A percentile compares a stretch with the other conserved stretches of the same genome.
These are phyloP conservation scores for Cymbopogon flexuosus DNA, from an alignment of 202 grass and related monocot species.

Conservation along the genomic window DNA sequence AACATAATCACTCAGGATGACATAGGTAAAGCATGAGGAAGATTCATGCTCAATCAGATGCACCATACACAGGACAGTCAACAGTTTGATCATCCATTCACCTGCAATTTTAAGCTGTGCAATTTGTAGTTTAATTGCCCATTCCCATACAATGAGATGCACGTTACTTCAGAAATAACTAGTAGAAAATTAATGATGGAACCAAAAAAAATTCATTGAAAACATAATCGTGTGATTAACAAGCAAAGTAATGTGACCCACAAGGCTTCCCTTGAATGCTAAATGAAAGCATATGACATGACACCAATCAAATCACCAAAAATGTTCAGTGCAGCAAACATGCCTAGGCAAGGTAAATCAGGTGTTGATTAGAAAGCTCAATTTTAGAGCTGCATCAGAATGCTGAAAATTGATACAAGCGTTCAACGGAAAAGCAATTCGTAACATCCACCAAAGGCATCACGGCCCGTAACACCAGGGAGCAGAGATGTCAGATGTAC, in stretches of 20 bases:
- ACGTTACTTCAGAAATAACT: background rate
- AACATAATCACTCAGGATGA: background rate
- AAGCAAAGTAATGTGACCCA: background rate
- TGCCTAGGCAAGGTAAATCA: background rate
- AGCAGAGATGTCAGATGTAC: background rate
- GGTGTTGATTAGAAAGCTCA: background rate
- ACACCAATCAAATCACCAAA: background rate
- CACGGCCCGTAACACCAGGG: background rate
- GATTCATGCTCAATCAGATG: background rate
- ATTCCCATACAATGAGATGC: background rate
- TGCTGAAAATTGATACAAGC: background rate
- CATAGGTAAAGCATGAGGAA: background rate
- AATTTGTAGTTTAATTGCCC: background rate
- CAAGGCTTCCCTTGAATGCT: background rate
- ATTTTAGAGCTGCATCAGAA: background rate
- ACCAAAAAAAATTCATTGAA: background rate
- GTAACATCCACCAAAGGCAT: background rate
- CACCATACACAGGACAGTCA: background rate
- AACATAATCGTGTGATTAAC: background rate
- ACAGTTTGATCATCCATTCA: background rate
- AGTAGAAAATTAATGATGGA: slow-evolving; percentile 4
- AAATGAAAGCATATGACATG: background rate
- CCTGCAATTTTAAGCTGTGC: background rate
- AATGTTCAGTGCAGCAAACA: background rate
- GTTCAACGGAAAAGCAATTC: background rate